Evolutionary conservation across 2,329 filamentous ascomycete species (phyloP).

Genomic region (Diaporthe amygdali): DNA sequence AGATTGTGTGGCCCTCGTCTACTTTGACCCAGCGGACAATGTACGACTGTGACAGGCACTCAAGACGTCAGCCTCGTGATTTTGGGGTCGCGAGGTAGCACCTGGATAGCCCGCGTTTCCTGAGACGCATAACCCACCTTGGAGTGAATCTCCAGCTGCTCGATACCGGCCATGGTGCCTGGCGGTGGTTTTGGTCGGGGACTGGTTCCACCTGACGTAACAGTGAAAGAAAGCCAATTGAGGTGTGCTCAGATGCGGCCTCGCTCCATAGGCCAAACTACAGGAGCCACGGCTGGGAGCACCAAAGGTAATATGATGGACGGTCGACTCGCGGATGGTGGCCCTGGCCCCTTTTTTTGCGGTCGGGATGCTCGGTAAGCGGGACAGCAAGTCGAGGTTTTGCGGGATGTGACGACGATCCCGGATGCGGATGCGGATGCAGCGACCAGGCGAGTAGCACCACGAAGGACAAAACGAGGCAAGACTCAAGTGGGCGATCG

Average conservation of each 20-base stretch:
- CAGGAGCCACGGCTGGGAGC: background rate
- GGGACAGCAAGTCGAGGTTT: background rate
- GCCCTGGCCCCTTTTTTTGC: background rate
- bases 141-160: constrained; percentile 96
- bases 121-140: constrained; percentile 67
- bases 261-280: constrained; percentile 18
- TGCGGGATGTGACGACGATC: background rate
- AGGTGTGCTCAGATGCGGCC: background rate
- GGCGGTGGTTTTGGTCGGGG: background rate
- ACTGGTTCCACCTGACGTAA: constrained; percentile 6
- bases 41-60: constrained; percentile 72
- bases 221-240: background rate
- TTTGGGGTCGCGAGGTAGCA: constrained; percentile 8
- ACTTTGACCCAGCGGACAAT: constrained; percentile 97
- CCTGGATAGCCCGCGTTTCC: background rate
- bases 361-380: background rate
- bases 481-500: background rate
- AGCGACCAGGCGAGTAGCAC: background rate
- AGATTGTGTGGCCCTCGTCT: constrained; percentile 87
- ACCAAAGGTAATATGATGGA: background rate
- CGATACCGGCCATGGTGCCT: constrained; percentile 82
- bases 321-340: background rate
- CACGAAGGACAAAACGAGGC: background rate
- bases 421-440: background rate
- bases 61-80: constrained; percentile 28